A percentile compares a stretch with the other conserved stretches of the same genome.
phyloP scores from a whole-genome alignment of 768 basidiomycete genomes.

The Pholiota molesta region DNA sequence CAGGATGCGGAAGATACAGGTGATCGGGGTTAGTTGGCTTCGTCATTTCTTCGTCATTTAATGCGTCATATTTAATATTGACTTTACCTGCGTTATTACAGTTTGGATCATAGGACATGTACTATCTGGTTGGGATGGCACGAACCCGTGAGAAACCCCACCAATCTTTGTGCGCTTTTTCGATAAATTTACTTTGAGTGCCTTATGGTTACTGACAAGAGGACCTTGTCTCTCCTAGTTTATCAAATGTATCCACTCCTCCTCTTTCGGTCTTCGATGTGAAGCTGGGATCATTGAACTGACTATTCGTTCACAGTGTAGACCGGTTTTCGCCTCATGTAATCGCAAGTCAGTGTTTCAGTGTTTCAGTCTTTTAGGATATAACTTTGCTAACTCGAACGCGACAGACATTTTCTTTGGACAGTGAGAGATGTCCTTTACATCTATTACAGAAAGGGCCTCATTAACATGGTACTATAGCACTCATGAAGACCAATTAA shows the following conservation, averaged over 20 bases:
- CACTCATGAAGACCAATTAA: constrained; percentile 73
- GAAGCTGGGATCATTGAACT: neutral
- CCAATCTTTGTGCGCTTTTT: constrained; percentile 55
- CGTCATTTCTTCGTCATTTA: constrained; percentile 13
- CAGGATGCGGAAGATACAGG: constrained; percentile 79
- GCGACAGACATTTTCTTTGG: constrained; percentile 72
- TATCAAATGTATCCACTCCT: constrained; percentile 39
- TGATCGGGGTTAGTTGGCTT: constrained; percentile 56
- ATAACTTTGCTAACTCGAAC: constrained; percentile 15
- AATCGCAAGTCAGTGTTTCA: constrained; percentile 62
- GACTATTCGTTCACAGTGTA: constrained; percentile 43
- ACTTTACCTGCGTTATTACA: constrained; percentile 6
- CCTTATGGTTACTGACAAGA: constrained; percentile 4
- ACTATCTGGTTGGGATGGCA: constrained; percentile 62
- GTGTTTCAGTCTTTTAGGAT: neutral
- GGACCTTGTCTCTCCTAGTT: constrained; percentile 21
- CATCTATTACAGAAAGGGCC: neutral
- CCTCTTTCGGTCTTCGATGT: constrained; percentile 9
- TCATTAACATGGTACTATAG: constrained; percentile 19
- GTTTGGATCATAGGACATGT: constrained; percentile 58
- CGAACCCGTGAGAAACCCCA: constrained; percentile 66
- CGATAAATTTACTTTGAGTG: neutral
- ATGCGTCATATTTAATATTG: constrained; percentile 49
- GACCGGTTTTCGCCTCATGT: constrained; percentile 82
- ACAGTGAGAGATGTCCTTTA: constrained; percentile 38